Conservation (phyloP, 1,284 basidiomycete genomes). For the Pseudozyma sp. region DNA sequence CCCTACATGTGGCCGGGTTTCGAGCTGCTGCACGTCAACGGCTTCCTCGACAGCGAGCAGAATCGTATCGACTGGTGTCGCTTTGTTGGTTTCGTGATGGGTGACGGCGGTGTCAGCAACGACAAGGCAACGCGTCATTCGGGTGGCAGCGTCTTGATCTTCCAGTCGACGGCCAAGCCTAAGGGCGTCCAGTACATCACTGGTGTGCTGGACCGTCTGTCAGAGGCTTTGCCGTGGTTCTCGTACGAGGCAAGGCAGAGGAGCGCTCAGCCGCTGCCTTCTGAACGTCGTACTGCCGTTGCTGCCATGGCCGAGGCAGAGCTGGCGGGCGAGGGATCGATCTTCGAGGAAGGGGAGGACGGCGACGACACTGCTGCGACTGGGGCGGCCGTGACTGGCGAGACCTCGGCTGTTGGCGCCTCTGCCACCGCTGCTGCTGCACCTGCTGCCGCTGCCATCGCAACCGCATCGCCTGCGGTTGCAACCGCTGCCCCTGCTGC, state of each 20-base stretch:
- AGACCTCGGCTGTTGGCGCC: no score
- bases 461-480: no score
- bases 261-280: background rate
- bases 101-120: constrained; percentile 3
- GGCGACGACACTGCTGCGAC: background rate
- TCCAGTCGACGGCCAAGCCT: constrained; percentile 9
- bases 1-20: constrained; percentile 16
- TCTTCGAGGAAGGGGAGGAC: background rate
- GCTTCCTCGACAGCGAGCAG: constrained; percentile 10
- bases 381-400: background rate
- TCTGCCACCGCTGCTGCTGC: no score
- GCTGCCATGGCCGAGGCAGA: constrained; percentile 1
- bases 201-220: constrained; percentile 10
- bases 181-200: constrained; percentile 4
- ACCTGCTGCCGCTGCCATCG: no score
- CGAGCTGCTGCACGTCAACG: background rate
- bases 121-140: background rate
- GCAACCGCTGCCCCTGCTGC: no score
- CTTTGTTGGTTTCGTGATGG: constrained; percentile 26
- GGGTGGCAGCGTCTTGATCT: constrained; percentile 1
- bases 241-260: background rate
- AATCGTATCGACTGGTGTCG: constrained; percentile 19
- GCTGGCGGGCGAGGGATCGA: background rate
- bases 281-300: background rate
- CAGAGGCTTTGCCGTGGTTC: constrained; percentile 15